Percentiles rank a stretch among this genome's conserved stretches.
These are phyloP conservation scores for Trichoderma brevicompactum DNA, from an alignment of 2,329 filamentous ascomycete species.

Conservation along the genomic window DNA sequence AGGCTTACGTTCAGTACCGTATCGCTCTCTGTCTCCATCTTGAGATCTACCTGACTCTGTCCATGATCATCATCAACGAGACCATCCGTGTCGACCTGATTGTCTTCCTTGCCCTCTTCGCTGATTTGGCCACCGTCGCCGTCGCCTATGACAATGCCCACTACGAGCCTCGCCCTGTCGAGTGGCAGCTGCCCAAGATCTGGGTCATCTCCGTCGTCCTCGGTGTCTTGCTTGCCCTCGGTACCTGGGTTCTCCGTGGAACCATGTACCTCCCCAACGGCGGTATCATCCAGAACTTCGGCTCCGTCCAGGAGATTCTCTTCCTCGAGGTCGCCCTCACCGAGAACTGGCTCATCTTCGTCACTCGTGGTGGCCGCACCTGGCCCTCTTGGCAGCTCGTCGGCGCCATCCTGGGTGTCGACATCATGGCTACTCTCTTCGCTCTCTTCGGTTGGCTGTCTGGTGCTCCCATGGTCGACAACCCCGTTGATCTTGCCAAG, in stretches of 20 bases:
- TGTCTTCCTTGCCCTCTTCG: constrained; percentile 94
- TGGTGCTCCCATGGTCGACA: constrained; percentile 34
- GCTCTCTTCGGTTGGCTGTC: constrained; percentile 84
- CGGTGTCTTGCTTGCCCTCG: constrained; percentile 77
- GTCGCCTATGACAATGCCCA: constrained; percentile 94
- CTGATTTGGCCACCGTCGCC: constrained; percentile 87
- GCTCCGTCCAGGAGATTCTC: constrained; percentile 78
- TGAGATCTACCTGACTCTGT: constrained; percentile 88
- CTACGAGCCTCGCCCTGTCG: constrained; percentile 82
- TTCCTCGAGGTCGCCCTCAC: constrained; percentile 90
- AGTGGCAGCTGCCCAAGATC: constrained; percentile 93
- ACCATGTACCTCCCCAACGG: constrained; percentile 78
- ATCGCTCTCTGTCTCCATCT: constrained; percentile 90
- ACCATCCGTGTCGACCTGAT: constrained; percentile 84
- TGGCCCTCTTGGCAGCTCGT: constrained; percentile 86
- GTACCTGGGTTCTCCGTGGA: constrained; percentile 87
- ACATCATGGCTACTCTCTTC: constrained; percentile 84
- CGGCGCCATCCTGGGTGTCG: constrained; percentile 78
- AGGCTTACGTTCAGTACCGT: constrained; percentile 93
- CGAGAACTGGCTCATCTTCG: constrained; percentile 97
- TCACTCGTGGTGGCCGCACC: constrained; percentile 88
- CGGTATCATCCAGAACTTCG: constrained; percentile 89
- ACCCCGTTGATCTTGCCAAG: constrained; percentile 14
- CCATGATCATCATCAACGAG: constrained; percentile 86
- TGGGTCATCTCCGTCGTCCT: constrained; percentile 91